Base-by-base conservation (phyloP, 257 asterid species). In the Nicotiana tabacum region DNA sequence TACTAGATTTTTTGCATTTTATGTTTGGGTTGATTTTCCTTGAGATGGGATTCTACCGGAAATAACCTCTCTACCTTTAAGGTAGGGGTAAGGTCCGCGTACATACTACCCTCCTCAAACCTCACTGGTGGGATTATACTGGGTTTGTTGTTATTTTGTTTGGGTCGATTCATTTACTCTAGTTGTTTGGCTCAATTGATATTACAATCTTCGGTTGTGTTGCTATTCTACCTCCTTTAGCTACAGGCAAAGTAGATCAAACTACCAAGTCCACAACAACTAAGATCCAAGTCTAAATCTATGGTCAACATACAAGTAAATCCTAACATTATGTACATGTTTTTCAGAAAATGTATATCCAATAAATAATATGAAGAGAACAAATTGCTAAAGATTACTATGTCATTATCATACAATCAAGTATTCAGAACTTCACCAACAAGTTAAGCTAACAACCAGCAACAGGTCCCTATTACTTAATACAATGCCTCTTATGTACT, bases 371-470 rank as follows among this genome's bases (percentile, higher is more conserved):
- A 84, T 83, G 83, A 77, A 77, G 81, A 81, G 2, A 60, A 57
- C 55, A 78, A 39, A 60, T 58, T 78, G 60, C 37, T 37, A 39
- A 79, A 62, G 61, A 33, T 61, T 56, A 48, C 72, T 2, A 6
- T 43, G 46, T 27, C 83, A 66, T 48, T 80, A 33, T 43, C 35
- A 78, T 60, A 39, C 39, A 78, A 78, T 10, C 82, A 78, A 77
- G 80, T 61, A 43, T 83, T 83, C 82, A 72, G 66, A 81, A 82
- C 53, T 6, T 62, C 13, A 62, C 27, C 27, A 37, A 60, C 43
- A 80, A 66, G 83, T 57, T 77, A 62, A 66, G 83, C 81, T 81
- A 61, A 66, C 81, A 56, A 78, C 68, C 43, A 84, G 32, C 69
- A 68, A 9, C 68, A 62, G 27, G 53, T 27, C 80, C 62, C 85